Percentiles rank a stretch among this genome's conserved stretches.
Evolutionary conservation across 345 rosid species (phyloP).

Genomic region (Euphorbia tirucalli): DNA sequence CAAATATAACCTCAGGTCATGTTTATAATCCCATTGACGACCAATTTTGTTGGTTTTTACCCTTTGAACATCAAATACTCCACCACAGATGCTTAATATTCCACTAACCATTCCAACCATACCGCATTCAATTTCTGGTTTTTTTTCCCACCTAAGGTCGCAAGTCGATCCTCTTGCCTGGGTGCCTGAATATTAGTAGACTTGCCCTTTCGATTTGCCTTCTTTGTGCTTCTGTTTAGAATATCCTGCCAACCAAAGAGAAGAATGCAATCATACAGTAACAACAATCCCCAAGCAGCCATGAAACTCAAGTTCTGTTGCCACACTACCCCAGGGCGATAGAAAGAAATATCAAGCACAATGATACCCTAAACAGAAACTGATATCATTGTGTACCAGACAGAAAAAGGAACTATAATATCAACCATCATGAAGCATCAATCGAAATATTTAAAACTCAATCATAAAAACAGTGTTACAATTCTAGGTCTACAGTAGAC

Average conservation of each 20-base stretch:
- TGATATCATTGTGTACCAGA: neutral
- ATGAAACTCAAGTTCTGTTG: neutral
- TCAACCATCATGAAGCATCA: neutral
- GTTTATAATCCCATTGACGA: neutral
- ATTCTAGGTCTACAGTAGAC: neutral
- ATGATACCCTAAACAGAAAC: neutral
- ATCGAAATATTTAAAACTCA: neutral
- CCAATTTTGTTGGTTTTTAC: neutral
- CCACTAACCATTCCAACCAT: neutral
- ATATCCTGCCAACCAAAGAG: constrained; percentile 40
- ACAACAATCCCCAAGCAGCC: constrained; percentile 6
- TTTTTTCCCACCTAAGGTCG: constrained; percentile 36
- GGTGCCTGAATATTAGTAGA: constrained; percentile 26
- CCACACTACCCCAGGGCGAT: neutral
- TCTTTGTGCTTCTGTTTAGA: constrained; percentile 39
- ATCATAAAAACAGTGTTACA: neutral
- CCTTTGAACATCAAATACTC: neutral
- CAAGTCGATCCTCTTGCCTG: constrained; percentile 36
- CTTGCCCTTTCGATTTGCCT: constrained; percentile 31
- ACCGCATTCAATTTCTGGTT: constrained; percentile 35
- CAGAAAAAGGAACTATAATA: neutral
- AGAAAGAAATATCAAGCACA: neutral
- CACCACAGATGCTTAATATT: no score
- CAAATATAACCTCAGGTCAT: neutral
- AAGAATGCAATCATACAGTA: constrained; percentile 9